A percentile compares a stretch with the other conserved stretches of the same genome.
Evolutionary conservation across 176 grass and related monocot species (phyloP).

Genomic region (Olyra latifolia): DNA sequence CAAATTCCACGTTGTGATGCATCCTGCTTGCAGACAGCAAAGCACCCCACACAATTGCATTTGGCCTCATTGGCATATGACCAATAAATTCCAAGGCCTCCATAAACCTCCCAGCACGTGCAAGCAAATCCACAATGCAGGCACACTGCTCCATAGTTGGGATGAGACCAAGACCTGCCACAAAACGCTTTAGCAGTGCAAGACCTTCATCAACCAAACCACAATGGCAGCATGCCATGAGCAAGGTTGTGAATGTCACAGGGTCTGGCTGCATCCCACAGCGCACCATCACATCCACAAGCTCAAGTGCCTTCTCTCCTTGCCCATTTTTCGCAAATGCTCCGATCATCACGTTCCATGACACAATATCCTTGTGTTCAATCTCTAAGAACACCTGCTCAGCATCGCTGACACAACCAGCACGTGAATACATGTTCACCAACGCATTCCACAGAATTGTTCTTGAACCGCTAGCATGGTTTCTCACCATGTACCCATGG

Average conservation of each 20-base stretch:
- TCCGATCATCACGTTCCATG: constrained; percentile 72
- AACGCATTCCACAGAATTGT: constrained; percentile 47
- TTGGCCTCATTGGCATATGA: constrained; percentile 45
- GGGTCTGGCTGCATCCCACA: constrained; percentile 38
- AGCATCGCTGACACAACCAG: constrained; percentile 47
- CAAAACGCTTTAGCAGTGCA: constrained; percentile 45
- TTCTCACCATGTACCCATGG: constrained; percentile 44
- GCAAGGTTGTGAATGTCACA: constrained; percentile 51
- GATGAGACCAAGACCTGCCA: constrained; percentile 3
- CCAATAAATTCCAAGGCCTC: constrained; percentile 46
- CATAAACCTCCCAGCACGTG: constrained; percentile 60
- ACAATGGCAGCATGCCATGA: constrained; percentile 68
- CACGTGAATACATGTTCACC: constrained; percentile 62
- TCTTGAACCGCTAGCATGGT: neutral
- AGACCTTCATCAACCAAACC: constrained; percentile 61
- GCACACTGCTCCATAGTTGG: constrained; percentile 61
- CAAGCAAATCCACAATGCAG: constrained; percentile 71
- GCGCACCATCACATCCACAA: constrained; percentile 43
- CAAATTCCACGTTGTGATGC: constrained; percentile 66
- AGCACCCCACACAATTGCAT: constrained; percentile 58
- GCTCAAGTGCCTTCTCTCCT: constrained; percentile 46
- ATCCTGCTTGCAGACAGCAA: constrained; percentile 53
- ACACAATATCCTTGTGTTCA: constrained; percentile 45
- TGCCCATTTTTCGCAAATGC: constrained; percentile 55
- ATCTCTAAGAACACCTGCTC: constrained; percentile 56